Evolutionary conservation across 208 protist species (phyloP).

Genomic region (Zelonia costaricensis): DNA sequence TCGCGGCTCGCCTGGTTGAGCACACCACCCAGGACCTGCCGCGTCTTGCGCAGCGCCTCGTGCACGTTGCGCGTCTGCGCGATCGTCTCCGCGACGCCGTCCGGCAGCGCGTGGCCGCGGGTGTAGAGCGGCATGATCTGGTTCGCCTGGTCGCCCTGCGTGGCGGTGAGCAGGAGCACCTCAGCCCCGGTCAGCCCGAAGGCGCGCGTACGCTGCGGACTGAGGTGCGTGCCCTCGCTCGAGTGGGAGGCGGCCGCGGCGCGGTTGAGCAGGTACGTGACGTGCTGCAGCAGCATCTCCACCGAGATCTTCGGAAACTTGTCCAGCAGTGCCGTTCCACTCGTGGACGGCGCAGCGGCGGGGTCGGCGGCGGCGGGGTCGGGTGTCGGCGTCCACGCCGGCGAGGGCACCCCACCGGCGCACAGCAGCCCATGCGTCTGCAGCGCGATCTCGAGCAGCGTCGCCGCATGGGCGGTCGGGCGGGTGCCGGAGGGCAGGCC

Average conservation of each 20-base stretch:
- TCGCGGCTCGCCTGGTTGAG: slow-evolving; percentile 16
- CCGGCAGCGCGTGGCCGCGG: slow-evolving; percentile 51
- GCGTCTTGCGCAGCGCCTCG: slow-evolving; percentile 58
- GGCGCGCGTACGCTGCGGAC: slow-evolving; percentile 28
- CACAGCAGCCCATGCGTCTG: slow-evolving; percentile 67
- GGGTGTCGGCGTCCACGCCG: slow-evolving; percentile 35
- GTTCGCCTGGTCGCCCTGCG: slow-evolving; percentile 54
- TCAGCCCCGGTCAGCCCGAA: slow-evolving; percentile 65
- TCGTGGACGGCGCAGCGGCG: not conserved
- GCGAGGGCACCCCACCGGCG: slow-evolving; percentile 51
- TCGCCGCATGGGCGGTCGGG: slow-evolving; percentile 32
- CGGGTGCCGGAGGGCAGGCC: slow-evolving; percentile 13
- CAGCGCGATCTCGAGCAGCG: slow-evolving; percentile 67
- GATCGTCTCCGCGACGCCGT: slow-evolving; percentile 46
- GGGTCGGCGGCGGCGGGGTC: slow-evolving; percentile 5
- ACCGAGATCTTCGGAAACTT: slow-evolving; percentile 48
- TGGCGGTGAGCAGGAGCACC: slow-evolving; percentile 52
- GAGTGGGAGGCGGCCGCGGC: too few species aligned
- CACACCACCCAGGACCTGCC: slow-evolving; percentile 4
- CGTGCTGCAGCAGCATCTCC: slow-evolving; percentile 56
- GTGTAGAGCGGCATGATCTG: slow-evolving; percentile 64
- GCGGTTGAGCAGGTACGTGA: slow-evolving; percentile 22
- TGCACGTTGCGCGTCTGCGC: slow-evolving; percentile 51
- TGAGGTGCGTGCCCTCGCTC: too few species aligned
- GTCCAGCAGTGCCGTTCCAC: slow-evolving; percentile 33